Evolutionary conservation across 768 basidiomycete genomes (phyloP).

Genomic region (Naganishia randhawae): DNA sequence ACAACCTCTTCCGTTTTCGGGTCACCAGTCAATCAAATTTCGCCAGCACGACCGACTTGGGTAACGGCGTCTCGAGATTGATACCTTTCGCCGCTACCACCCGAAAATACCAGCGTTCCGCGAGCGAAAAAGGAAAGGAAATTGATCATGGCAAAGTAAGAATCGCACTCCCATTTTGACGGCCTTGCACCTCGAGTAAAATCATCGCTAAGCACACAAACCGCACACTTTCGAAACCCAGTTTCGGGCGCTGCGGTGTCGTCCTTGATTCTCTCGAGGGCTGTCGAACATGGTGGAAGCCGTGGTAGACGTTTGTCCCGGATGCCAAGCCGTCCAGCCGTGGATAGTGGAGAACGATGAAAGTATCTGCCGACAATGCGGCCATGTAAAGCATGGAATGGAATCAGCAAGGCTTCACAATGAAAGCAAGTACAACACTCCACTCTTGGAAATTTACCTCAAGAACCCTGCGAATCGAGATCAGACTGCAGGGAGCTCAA

Average conservation of each 20-base stretch:
- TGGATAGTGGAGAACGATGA: slow-evolving; percentile 18
- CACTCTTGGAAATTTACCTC: slow-evolving; percentile 9
- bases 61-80: too few species aligned
- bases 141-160: slow-evolving; percentile 21
- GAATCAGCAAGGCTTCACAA: background rate
- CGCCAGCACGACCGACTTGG: too few species aligned
- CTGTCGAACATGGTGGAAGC: slow-evolving; percentile 12
- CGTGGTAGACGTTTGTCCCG: slow-evolving; percentile 3
- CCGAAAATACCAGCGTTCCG: too few species aligned
- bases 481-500: background rate
- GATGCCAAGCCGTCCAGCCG: slow-evolving; percentile 8
- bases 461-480: slow-evolving; percentile 4
- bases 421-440: slow-evolving; percentile 6
- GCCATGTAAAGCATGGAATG: background rate
- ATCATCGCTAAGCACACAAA: slow-evolving; percentile 20
- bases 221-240: slow-evolving; percentile 19
- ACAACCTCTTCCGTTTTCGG: too few species aligned
- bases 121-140: background rate
- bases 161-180: slow-evolving; percentile 15
- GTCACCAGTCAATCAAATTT: too few species aligned
- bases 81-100: too few species aligned
- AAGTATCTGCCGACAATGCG: slow-evolving; percentile 10
- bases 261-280: slow-evolving; percentile 19
- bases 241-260: background rate
- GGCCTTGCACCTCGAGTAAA: slow-evolving; percentile 25